Evolutionary conservation across 2,329 filamentous ascomycete genomes (phyloP).

Genomic region (Pseudocercospora vitis): DNA sequence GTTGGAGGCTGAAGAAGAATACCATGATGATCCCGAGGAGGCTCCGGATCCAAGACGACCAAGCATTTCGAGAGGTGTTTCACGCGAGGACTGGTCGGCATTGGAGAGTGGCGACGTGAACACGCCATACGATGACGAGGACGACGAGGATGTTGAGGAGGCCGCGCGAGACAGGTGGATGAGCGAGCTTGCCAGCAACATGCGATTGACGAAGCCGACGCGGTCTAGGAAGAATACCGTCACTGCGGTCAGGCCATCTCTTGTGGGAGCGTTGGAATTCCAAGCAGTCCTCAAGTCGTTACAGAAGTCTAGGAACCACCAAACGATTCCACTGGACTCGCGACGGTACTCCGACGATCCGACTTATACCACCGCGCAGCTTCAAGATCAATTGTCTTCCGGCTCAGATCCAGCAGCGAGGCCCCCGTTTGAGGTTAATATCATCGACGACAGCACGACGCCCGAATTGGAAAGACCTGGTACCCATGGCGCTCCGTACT

Average conservation of each 20-base stretch:
- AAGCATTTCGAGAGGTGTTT: conserved; percentile 47
- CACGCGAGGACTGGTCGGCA: conserved; percentile 63
- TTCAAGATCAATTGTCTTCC: conserved; percentile 50
- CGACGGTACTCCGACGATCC: conserved; percentile 69
- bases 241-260: conserved; percentile 84
- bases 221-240: conserved; percentile 69
- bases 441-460: conserved; percentile 12
- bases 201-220: conserved; percentile 76
- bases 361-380: conserved; percentile 46
- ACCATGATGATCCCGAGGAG: conserved; percentile 54
- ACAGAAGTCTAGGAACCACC: conserved; percentile 75
- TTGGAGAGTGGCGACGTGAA: conserved; percentile 49
- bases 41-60: conserved; percentile 44
- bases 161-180: conserved; percentile 63
- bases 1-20: conserved; percentile 48
- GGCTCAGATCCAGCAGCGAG: conserved; percentile 46
- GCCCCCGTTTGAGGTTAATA: conserved; percentile 23
- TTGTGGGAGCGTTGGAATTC: conserved; percentile 92
- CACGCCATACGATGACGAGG: conserved; percentile 51
- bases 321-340: conserved; percentile 66
- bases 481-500: conserved; percentile 18
- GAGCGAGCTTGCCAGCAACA: conserved; percentile 86
- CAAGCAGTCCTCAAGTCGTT: conserved; percentile 85
- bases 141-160: conserved; percentile 61
- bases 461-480: conserved; percentile 17